Evolutionary conservation across 2,329 filamentous ascomycete genomes (phyloP).

Genomic region (Cyphellophora attinorum): DNA sequence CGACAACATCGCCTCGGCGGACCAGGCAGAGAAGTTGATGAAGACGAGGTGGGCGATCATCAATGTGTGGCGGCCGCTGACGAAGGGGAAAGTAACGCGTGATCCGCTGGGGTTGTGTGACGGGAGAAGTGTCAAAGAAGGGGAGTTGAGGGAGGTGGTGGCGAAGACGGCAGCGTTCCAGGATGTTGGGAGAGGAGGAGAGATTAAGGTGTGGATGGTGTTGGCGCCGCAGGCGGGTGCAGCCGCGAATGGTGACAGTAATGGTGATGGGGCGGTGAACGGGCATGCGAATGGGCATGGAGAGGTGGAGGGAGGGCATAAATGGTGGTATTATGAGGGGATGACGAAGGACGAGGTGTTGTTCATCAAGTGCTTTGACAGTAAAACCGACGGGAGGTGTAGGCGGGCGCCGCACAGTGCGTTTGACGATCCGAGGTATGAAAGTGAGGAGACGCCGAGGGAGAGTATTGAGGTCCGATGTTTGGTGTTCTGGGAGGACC

Average conservation of each 20-base stretch:
- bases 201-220: conserved; percentile 39
- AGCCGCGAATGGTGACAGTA: too few relatives aligned
- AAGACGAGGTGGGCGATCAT: conserved; percentile 36
- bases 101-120: conserved; percentile 47
- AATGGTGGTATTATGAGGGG: conserved; percentile 43
- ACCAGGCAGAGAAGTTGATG: conserved; percentile 20
- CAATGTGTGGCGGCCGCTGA: conserved; percentile 42
- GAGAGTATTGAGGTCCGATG: conserved; percentile 48
- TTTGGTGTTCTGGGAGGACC: conserved; percentile 8
- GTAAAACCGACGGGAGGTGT: conserved; percentile 41
- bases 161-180: conserved; percentile 32
- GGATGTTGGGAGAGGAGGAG: conserved; percentile 17
- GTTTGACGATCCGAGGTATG: conserved; percentile 35
- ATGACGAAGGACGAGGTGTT: conserved; percentile 45
- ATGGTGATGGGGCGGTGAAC: too few relatives aligned
- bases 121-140: conserved; percentile 38
- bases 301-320: conserved; percentile 28
- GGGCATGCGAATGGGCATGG: too few relatives aligned
- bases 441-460: conserved; percentile 29
- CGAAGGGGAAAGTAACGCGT: conserved; percentile 35
- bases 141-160: conserved; percentile 32
- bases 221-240: conserved; percentile 24
- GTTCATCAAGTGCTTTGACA: conserved; percentile 53
- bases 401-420: conserved; percentile 44
- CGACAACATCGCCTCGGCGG: conserved; percentile 27